Evolutionary conservation across 768 basidiomycete genomes (phyloP).

Genomic region (Trametes meyenii): DNA sequence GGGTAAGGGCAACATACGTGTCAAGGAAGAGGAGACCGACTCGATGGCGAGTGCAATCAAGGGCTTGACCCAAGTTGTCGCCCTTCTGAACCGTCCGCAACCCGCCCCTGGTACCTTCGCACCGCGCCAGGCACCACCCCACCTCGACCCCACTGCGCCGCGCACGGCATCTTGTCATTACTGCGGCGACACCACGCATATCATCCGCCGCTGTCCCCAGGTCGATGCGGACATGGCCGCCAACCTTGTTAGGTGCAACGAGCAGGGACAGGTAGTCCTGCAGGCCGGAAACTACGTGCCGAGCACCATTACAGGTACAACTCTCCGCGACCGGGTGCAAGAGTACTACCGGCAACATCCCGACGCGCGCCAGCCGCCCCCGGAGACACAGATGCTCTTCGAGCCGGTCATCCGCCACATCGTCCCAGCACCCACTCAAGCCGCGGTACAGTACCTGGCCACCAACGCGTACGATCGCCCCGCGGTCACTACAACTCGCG

Average conservation of each 20-base stretch:
- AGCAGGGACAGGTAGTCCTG: slow-evolving; percentile 30
- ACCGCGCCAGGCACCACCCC: neutral
- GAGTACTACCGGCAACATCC: slow-evolving; percentile 4
- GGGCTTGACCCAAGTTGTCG: neutral
- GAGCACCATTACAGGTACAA: slow-evolving; percentile 6
- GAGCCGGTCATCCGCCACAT: neutral
- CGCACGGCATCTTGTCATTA: slow-evolving; percentile 13
- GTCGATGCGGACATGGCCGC: slow-evolving; percentile 19
- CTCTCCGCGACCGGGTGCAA: slow-evolving; percentile 7
- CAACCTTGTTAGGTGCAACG: slow-evolving; percentile 29
- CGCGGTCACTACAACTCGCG: neutral
- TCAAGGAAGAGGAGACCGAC: neutral
- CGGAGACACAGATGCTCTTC: slow-evolving; percentile 2
- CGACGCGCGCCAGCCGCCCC: neutral
- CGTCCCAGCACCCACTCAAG: neutral
- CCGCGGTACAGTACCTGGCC: neutral
- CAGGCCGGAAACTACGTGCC: slow-evolving; percentile 31
- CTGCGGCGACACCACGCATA: slow-evolving; percentile 31
- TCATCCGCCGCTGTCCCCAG: slow-evolving; percentile 28
- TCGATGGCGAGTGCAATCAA: neutral
- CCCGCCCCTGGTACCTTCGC: neutral
- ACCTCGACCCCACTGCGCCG: neutral
- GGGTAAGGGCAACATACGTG: neutral
- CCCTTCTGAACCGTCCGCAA: neutral
- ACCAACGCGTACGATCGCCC: neutral